phyloP scores from a whole-genome alignment of 176 grass and related monocot genomes.

The Raddia distichophylla region DNA sequence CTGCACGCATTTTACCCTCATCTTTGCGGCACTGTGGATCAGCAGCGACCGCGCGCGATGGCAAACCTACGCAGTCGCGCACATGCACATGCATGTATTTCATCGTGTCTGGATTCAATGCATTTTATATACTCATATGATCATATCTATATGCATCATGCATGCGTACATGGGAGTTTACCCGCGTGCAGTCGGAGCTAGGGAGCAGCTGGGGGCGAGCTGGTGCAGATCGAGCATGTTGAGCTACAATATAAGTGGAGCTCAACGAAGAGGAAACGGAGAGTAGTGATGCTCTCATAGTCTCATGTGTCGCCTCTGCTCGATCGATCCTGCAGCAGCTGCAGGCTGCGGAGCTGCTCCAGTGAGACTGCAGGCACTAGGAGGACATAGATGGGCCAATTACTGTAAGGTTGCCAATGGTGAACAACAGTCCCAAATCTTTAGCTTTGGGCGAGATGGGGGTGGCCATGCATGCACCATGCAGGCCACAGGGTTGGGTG shows the following conservation, averaged over 20 bases:
- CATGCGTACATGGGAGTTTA: neutral
- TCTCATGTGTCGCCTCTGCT: neutral
- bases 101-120: constrained; percentile 13
- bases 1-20: neutral
- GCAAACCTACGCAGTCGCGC: neutral
- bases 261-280: constrained; percentile 32
- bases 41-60: neutral
- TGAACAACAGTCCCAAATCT: constrained; percentile 20
- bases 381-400: constrained; percentile 23
- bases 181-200: neutral
- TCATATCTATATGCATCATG: too few relatives aligned
- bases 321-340: neutral
- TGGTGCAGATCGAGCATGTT: neutral
- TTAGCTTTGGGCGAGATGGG: neutral
- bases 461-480: too few relatives aligned
- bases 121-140: too few relatives aligned
- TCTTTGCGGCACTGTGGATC: neutral
- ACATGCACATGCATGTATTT: neutral
- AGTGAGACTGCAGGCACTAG: neutral
- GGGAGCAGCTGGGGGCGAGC: neutral
- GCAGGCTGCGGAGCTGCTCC: too few relatives aligned
- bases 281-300: neutral
- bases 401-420: constrained; percentile 26
- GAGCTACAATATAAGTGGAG: neutral
- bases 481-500: neutral